These are phyloP conservation scores for Adenanthera pavonina DNA, from an alignment of 306 rosid genomes.

Conservation along the genomic window DNA sequence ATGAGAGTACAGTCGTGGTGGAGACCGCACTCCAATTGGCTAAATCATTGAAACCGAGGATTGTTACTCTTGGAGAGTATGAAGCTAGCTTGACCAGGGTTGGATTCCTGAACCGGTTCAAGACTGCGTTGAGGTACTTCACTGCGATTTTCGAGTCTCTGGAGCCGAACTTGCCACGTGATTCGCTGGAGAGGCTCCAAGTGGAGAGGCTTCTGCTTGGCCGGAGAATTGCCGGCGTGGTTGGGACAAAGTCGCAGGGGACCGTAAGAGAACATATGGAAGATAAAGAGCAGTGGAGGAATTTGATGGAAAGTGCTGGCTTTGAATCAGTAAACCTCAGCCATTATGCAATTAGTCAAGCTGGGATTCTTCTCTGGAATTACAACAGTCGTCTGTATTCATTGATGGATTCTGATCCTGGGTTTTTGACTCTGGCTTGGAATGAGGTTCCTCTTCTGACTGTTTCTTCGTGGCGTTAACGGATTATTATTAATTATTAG, in stretches of 20 bases:
- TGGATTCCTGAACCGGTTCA: slow-evolving; percentile 65
- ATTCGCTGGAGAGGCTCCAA: slow-evolving; percentile 70
- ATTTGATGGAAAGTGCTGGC: slow-evolving; percentile 70
- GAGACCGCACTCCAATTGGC: slow-evolving; percentile 68
- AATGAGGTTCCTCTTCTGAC: slow-evolving; percentile 78
- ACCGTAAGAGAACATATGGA: slow-evolving; percentile 69
- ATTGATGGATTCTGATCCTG: slow-evolving; percentile 70
- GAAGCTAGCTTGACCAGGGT: slow-evolving; percentile 73
- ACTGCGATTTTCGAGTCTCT: slow-evolving; percentile 79
- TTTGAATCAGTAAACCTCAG: slow-evolving; percentile 74
- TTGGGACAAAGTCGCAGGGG: slow-evolving; percentile 56
- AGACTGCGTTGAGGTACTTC: slow-evolving; percentile 71
- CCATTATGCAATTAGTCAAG: slow-evolving; percentile 92
- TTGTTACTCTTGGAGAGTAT: slow-evolving; percentile 87
- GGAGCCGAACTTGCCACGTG: slow-evolving; percentile 72
- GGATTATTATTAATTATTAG: slow-evolving; percentile 2
- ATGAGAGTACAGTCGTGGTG: slow-evolving; percentile 62
- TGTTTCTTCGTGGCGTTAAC: slow-evolving; percentile 91
- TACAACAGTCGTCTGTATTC: slow-evolving; percentile 67
- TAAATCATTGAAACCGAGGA: slow-evolving; percentile 71
- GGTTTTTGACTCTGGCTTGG: slow-evolving; percentile 90
- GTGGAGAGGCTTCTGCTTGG: slow-evolving; percentile 77
- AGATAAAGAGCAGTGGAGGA: slow-evolving; percentile 79
- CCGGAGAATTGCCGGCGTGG: slow-evolving; percentile 57
- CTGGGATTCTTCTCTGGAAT: slow-evolving; percentile 77